Percentiles rank a stretch among this genome's conserved stretches.
Conservation (phyloP, 805 yeast species). For the Ogataea glucozyma region DNA sequence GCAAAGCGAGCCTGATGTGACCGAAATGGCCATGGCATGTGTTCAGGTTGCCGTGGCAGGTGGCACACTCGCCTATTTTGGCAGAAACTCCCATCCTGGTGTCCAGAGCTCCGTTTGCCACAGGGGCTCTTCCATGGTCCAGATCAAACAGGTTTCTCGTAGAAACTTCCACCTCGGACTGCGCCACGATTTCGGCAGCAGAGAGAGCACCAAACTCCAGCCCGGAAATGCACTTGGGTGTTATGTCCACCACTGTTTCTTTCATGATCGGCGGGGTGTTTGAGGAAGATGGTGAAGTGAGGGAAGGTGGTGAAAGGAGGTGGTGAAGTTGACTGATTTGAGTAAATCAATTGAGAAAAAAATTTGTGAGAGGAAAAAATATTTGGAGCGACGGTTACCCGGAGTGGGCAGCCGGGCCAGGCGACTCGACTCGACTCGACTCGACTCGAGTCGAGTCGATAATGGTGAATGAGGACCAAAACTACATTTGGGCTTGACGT, state of each 20-base stretch:
- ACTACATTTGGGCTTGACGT: too few species aligned
- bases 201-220: conserved; percentile 92
- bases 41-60: conserved; percentile 90
- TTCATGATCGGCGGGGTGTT: conserved; percentile 32
- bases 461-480: too few species aligned
- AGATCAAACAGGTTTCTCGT: conserved; percentile 91
- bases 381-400: background rate
- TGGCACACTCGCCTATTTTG: conserved; percentile 79
- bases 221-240: conserved; percentile 89
- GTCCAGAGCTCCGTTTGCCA: conserved; percentile 84
- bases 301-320: background rate
- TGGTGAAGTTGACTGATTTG: background rate
- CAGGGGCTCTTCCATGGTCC: conserved; percentile 85
- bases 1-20: conserved; percentile 86
- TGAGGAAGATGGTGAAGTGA: background rate
- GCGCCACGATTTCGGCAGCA: conserved; percentile 86
- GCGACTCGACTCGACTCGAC: too few species aligned
- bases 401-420: too few species aligned
- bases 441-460: too few species aligned
- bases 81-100: conserved; percentile 92
- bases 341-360: conserved; percentile 3
- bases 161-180: conserved; percentile 90
- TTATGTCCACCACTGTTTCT: conserved; percentile 62
- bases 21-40: conserved; percentile 99
- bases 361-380: background rate